phyloP scores from a whole-genome alignment of 495 filamentous ascomycete genomes.

The Hyaloscypha finlandica region DNA sequence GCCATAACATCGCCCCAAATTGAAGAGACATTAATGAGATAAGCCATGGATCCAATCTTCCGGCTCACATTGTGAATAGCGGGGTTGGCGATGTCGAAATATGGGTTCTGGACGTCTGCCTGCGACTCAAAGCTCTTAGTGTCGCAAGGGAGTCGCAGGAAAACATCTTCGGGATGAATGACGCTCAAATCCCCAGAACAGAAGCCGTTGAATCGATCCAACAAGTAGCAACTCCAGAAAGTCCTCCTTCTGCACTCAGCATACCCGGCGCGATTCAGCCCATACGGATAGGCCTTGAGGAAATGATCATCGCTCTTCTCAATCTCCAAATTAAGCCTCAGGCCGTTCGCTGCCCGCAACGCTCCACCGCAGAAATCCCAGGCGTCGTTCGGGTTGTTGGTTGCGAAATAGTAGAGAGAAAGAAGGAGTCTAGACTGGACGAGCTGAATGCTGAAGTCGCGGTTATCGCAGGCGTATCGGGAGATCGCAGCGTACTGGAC shows the following conservation, averaged over 20 bases:
- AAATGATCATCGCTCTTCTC: conserved; percentile 49
- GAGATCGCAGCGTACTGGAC: conserved; percentile 58
- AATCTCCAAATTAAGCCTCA: conserved; percentile 63
- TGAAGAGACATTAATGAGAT: conserved; percentile 58
- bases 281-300: conserved; percentile 52
- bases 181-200: conserved; percentile 49
- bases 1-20: conserved; percentile 67
- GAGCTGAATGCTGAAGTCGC: conserved; percentile 57
- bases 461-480: conserved; percentile 55
- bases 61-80: conserved; percentile 21
- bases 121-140: conserved; percentile 59
- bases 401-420: conserved; percentile 62
- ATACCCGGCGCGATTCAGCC: conserved; percentile 55
- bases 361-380: conserved; percentile 64
- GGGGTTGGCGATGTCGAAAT: conserved; percentile 52
- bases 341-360: conserved; percentile 54
- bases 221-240: conserved; percentile 66
- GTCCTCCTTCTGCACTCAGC: conserved; percentile 67
- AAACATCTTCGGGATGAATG: conserved; percentile 56
- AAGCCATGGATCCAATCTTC: conserved; percentile 57
- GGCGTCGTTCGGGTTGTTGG: conserved; percentile 51
- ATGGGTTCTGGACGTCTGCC: conserved; percentile 51
- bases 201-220: conserved; percentile 63
- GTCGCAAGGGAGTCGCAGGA: conserved; percentile 62
- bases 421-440: conserved; percentile 65